Conservation (phyloP, 2,329 filamentous ascomycete genomes). For the Curvularia lunata region DNA sequence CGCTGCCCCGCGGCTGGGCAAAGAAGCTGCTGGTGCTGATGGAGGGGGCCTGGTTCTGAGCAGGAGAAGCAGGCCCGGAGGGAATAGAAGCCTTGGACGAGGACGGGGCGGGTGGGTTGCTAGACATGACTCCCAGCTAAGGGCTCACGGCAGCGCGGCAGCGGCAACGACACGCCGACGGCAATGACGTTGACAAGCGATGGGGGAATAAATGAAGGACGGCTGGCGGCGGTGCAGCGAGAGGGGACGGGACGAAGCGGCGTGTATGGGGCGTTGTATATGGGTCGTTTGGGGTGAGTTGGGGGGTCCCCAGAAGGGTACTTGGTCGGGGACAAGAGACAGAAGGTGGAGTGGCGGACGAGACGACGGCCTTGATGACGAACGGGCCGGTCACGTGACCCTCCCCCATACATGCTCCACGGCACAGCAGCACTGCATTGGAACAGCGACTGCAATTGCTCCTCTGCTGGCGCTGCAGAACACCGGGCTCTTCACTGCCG, state of each 20-base stretch:
- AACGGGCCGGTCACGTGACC: conserved; percentile 7
- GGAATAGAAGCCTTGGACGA: conserved; percentile 51
- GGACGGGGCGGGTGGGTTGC: conserved; percentile 51
- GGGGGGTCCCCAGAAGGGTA: conserved; percentile 23
- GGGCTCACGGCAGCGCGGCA: conserved; percentile 29
- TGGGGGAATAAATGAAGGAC: conserved; percentile 8
- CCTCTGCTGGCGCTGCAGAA: background rate
- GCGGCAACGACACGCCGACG: conserved; percentile 1
- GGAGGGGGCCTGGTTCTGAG: conserved; percentile 52
- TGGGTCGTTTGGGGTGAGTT: background rate
- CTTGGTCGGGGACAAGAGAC: conserved; percentile 16
- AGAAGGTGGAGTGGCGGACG: conserved; percentile 16
- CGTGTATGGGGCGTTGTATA: conserved; percentile 1
- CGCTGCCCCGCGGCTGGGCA: conserved; percentile 53
- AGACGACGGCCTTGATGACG: conserved; percentile 8
- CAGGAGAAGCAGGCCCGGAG: conserved; percentile 51
- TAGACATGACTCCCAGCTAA: conserved; percentile 51
- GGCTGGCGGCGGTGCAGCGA: background rate
- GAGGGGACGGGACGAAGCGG: background rate
- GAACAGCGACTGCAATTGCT: background rate
- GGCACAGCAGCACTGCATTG: too few relatives aligned
- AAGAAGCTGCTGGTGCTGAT: conserved; percentile 53
- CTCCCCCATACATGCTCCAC: background rate
- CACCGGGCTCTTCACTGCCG: background rate
- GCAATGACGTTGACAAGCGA: conserved; percentile 3